Conservation (phyloP, 2,329 filamentous ascomycete species). For the Ascochyta koolunga region DNA sequence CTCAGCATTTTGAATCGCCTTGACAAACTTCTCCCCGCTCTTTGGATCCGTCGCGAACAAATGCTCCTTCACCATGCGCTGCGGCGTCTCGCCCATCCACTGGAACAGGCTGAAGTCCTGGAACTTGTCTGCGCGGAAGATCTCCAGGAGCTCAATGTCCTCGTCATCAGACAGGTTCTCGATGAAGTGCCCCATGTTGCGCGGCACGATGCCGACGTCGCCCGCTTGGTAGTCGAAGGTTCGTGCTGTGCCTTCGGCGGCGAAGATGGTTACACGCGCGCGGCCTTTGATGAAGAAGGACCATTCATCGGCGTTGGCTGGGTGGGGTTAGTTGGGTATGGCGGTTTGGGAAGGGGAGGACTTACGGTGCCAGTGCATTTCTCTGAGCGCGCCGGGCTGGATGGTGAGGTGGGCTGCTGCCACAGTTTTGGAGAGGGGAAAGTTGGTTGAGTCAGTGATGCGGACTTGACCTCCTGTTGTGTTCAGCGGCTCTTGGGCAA, state of each 20-base stretch:
- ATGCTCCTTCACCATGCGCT: conserved; percentile 69
- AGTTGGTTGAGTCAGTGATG: conserved; percentile 77
- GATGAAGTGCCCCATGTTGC: conserved; percentile 80
- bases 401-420: conserved; percentile 75
- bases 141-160: conserved; percentile 75
- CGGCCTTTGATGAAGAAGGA: conserved; percentile 77
- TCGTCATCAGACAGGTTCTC: conserved; percentile 79
- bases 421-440: conserved; percentile 74
- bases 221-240: conserved; percentile 79
- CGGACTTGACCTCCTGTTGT: conserved; percentile 74
- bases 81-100: conserved; percentile 76
- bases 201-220: conserved; percentile 77
- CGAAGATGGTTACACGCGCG: conserved; percentile 77
- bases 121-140: conserved; percentile 74
- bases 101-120: conserved; percentile 75
- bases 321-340: conserved; percentile 5
- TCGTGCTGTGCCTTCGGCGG: conserved; percentile 68
- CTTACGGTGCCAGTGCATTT: conserved; percentile 79
- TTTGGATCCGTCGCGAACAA: conserved; percentile 67
- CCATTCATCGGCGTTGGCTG: conserved; percentile 74
- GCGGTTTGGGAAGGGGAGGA: not conserved
- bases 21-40: conserved; percentile 67
- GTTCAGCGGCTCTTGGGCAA: conserved; percentile 69
- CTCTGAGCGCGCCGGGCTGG: conserved; percentile 72
- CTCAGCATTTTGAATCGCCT: conserved; percentile 65